Evolutionary conservation across 129 eudicot species (phyloP), one percentile per base, ranked within the genome.

Genomic region (Centrapalus pauciflorus): DNA sequence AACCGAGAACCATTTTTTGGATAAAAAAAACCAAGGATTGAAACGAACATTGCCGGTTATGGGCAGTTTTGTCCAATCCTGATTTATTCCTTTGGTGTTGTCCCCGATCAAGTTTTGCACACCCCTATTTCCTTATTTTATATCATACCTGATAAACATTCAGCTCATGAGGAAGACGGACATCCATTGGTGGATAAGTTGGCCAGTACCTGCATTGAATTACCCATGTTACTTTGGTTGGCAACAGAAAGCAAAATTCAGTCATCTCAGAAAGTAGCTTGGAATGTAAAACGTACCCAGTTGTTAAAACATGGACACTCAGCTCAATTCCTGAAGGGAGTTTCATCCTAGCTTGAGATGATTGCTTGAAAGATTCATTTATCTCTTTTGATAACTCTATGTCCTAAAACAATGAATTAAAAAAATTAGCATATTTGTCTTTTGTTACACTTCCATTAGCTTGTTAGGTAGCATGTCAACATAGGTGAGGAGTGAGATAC

Each of bases 171-270:
- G 98, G 98, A 66, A 93, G 96, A 61, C 92, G 85, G 66, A 93
- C 89, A 86, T 93, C 96, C 98, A 93, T 93, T 13, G 98, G 98
- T 13, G 98, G 95, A 74, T 93, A 93, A 21, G 98, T 93, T 69
- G 98, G 98, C 98, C 98, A 93, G 76, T 93, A 93, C 68, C 98
- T 93, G 86, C 80, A 75, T 58, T 35, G 20, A 58, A 37, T 64
- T 64, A 56, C 29, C 21, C 59, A 66, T 34, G 28, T 71, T 64
- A 77, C 10, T 41, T 56, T 64, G 3, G 40, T 17, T 46, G 25
- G 23, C 61, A 51, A 76, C 1, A 20, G 27, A 56, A 30, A 38
- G 25, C 8, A 27, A 6, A n/a, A 30, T 55, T 27, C 1, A 3
- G 20, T 73, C 24, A 38, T 37, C 3, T 64, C 7, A 13, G 5